phyloP scores from a whole-genome alignment of 2,329 filamentous ascomycete species.

The Aspergillus luchuensis region DNA sequence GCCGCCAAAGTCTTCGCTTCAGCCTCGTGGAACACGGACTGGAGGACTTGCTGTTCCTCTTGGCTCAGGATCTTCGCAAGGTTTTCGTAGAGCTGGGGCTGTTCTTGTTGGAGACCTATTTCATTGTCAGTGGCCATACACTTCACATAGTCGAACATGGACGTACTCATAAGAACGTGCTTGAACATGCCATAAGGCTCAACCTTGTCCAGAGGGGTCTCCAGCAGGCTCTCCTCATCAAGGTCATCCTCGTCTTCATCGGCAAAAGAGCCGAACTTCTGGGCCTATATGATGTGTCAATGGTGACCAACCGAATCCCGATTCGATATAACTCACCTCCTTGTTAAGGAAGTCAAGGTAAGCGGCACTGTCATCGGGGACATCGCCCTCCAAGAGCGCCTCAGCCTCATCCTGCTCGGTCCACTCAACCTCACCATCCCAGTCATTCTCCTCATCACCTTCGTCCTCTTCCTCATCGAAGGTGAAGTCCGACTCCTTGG shows the following conservation, averaged over 20 bases:
- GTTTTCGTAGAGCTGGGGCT: constrained; percentile 82
- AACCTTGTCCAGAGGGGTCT: constrained; percentile 91
- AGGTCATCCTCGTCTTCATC: constrained; percentile 85
- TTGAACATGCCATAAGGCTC: constrained; percentile 93
- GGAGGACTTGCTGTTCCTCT: constrained; percentile 79
- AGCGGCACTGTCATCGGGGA: constrained; percentile 86
- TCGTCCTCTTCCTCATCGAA: constrained; percentile 73
- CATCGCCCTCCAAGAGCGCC: constrained; percentile 60
- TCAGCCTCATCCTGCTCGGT: constrained; percentile 66
- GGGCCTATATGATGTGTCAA: constrained; percentile 57
- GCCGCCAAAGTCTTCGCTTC: constrained; percentile 55
- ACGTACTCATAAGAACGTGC: constrained; percentile 77
- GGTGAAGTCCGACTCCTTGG: constrained; percentile 81
- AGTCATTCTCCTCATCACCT: constrained; percentile 81
- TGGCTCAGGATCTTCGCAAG: constrained; percentile 76
- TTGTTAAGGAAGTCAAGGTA: constrained; percentile 96
- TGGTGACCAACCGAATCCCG: background rate
- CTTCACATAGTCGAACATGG: background rate
- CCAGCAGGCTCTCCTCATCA: constrained; percentile 88
- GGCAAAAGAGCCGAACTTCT: constrained; percentile 74
- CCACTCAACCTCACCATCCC: constrained; percentile 75
- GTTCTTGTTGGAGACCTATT: constrained; percentile 81
- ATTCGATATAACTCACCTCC: constrained; percentile 60
- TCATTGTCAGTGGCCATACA: constrained; percentile 31
- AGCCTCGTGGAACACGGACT: constrained; percentile 74